phyloP scores from a whole-genome alignment of 345 rosid species.

The Arabidopsis thaliana region DNA sequence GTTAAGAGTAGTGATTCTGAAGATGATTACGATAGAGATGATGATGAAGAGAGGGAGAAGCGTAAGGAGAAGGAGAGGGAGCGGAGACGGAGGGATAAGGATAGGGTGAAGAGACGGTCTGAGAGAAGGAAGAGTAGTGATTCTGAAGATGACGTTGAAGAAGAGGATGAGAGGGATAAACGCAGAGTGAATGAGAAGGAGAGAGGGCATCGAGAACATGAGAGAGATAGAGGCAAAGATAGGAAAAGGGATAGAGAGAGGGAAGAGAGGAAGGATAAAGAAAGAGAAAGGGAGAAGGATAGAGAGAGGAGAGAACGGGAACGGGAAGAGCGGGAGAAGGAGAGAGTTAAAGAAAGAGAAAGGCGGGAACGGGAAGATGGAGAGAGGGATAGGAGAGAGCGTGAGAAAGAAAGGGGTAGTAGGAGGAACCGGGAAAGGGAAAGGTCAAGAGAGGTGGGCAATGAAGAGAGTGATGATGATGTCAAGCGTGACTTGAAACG shows the following conservation, averaged over 20 bases:
- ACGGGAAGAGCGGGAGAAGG: slow-evolving; percentile 46
- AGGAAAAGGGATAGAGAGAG: slow-evolving; percentile 42
- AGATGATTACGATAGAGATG: slow-evolving; percentile 51
- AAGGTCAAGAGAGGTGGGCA: slow-evolving; percentile 57
- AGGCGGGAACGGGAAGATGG: slow-evolving; percentile 49
- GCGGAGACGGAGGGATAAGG: slow-evolving; percentile 55
- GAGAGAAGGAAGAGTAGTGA: slow-evolving; percentile 61
- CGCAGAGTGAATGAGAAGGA: slow-evolving; percentile 49
- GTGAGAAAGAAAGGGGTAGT: slow-evolving; percentile 63
- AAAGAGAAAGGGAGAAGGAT: slow-evolving; percentile 44
- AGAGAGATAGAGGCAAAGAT: slow-evolving; percentile 44
- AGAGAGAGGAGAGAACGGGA: slow-evolving; percentile 46
- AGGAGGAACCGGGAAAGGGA: slow-evolving; percentile 65
- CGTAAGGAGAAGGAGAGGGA: slow-evolving; percentile 47
- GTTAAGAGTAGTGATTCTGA: slow-evolving; percentile 61
- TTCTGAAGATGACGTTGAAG: slow-evolving; percentile 53
- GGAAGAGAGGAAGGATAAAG: slow-evolving; percentile 45
- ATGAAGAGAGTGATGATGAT: slow-evolving; percentile 68
- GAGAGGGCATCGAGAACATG: slow-evolving; percentile 46
- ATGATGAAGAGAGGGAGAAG: slow-evolving; percentile 54
- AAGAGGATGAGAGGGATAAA: slow-evolving; percentile 52
- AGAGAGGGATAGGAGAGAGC: slow-evolving; percentile 47
- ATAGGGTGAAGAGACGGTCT: slow-evolving; percentile 45
- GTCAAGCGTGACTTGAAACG: slow-evolving; percentile 58
- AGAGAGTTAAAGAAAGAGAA: slow-evolving; percentile 46